These are phyloP conservation scores for Sugiyamaella marilandica DNA, from an alignment of 805 yeast species.

Conservation along the genomic window DNA sequence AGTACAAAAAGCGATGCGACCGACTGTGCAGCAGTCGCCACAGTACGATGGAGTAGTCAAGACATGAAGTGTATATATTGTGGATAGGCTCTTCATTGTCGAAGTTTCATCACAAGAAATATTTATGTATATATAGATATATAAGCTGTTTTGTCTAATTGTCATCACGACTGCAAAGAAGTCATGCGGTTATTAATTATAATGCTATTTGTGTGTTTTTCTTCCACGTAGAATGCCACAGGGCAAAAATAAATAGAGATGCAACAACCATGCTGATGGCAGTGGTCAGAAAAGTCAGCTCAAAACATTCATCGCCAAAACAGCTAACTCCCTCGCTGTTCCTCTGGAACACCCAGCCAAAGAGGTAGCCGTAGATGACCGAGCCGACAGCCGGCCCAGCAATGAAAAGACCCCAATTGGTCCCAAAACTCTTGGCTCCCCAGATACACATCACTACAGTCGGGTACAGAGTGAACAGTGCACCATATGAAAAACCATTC, in stretches of 20 bases:
- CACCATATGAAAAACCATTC: slow-evolving; percentile 74
- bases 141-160: no score
- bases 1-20: not conserved
- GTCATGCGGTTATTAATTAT: not conserved
- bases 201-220: slow-evolving; percentile 2
- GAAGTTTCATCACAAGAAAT: not conserved
- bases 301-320: slow-evolving; percentile 24
- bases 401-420: slow-evolving; percentile 88
- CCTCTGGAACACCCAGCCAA: slow-evolving; percentile 49
- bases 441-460: slow-evolving; percentile 77
- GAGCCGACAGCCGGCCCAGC: slow-evolving; percentile 85
- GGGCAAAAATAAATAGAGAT: slow-evolving; percentile 10
- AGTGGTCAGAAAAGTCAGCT: slow-evolving; percentile 26
- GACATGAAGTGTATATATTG: no score
- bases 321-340: slow-evolving; percentile 35
- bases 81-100: no score
- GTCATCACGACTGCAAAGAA: not conserved
- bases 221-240: slow-evolving; percentile 23
- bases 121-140: not conserved
- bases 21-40: no score
- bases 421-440: slow-evolving; percentile 85
- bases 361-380: slow-evolving; percentile 59
- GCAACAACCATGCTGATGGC: slow-evolving; percentile 26
- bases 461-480: slow-evolving; percentile 80
- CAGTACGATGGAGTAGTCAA: no score